Conservation (phyloP, 192 early-diverging fungal genomes). For the Linnemannia elongata region DNA sequence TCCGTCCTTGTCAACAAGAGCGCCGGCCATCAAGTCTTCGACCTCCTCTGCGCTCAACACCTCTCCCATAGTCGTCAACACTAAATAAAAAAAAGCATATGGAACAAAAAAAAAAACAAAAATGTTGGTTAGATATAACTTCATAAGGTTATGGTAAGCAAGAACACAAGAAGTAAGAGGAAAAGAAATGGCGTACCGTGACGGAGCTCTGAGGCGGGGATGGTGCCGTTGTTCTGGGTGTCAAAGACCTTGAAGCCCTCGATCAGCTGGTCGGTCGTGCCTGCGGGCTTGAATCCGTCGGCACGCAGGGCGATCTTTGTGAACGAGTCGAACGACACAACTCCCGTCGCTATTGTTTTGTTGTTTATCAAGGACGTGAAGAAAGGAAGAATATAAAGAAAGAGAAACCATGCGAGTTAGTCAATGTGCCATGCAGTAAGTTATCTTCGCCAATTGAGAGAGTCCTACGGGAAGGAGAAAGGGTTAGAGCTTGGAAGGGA, state of each 20-base stretch:
- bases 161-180: slow-evolving; percentile 14
- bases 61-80: slow-evolving; percentile 86
- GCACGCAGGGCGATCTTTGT: slow-evolving; percentile 76
- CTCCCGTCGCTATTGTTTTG: background rate
- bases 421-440: too few relatives aligned
- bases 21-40: slow-evolving; percentile 79
- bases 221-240: slow-evolving; percentile 80
- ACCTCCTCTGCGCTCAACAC: slow-evolving; percentile 79
- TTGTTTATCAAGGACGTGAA: background rate
- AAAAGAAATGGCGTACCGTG: slow-evolving; percentile 58
- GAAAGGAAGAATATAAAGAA: background rate
- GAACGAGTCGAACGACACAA: slow-evolving; percentile 71
- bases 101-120: slow-evolving; percentile 1
- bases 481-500: background rate
- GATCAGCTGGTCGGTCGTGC: slow-evolving; percentile 80
- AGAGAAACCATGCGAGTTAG: too few relatives aligned
- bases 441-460: too few relatives aligned
- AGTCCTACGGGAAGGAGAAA: too few relatives aligned
- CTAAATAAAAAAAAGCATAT: slow-evolving; percentile 43
- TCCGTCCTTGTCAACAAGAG: slow-evolving; percentile 81
- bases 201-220: slow-evolving; percentile 81
- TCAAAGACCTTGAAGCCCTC: slow-evolving; percentile 92
- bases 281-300: slow-evolving; percentile 77
- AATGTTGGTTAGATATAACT: background rate
- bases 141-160: background rate